Evolutionary conservation across 441 rosid genomes (phyloP).

Genomic region (Syzygium syzygioides): DNA sequence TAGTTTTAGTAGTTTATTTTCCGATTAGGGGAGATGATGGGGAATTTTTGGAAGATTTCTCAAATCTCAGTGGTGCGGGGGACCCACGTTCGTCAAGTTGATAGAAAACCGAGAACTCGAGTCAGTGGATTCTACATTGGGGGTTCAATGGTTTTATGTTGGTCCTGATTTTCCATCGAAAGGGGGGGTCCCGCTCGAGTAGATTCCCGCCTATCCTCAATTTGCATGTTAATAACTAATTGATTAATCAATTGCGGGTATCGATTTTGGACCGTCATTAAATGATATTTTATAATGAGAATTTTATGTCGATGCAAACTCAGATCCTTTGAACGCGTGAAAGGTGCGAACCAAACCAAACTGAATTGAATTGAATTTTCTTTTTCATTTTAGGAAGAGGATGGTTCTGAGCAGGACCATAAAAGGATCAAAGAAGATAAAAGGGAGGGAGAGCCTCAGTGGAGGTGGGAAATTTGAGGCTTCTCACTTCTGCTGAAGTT

Average conservation of each 20-base stretch:
- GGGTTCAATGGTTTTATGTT: background rate
- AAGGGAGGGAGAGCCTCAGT: no score
- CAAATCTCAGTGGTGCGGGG: background rate
- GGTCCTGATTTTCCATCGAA: background rate
- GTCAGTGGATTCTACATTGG: background rate
- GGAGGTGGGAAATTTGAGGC: no score
- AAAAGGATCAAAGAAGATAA: no score
- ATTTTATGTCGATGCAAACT: background rate
- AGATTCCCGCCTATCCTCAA: background rate
- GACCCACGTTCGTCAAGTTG: background rate
- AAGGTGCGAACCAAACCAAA: background rate
- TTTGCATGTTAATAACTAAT: background rate
- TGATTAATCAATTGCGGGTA: background rate
- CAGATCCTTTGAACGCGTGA: background rate
- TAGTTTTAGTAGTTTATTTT: background rate
- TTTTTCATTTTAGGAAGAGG: no score
- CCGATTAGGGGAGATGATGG: background rate
- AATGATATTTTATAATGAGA: background rate
- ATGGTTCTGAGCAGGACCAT: no score
- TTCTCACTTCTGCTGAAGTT: no score
- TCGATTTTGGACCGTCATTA: background rate
- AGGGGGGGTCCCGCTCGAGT: background rate
- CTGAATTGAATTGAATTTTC: background rate
- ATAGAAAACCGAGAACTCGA: background rate
- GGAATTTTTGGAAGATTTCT: background rate